phyloP scores from a whole-genome alignment of 768 basidiomycete genomes.

The Boletus insuetus region DNA sequence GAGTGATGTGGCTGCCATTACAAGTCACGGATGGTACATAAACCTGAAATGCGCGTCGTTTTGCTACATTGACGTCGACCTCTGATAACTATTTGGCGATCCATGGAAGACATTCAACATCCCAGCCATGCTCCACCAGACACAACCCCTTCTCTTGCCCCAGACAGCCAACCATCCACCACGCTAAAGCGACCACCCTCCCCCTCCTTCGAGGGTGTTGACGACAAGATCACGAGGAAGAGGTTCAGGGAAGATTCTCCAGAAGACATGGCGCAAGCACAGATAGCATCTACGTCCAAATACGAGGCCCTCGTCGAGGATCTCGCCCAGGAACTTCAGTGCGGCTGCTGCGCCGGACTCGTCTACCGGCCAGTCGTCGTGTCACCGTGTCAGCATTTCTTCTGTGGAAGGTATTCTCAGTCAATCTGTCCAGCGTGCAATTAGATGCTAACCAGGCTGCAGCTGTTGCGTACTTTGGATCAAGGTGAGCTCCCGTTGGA shows the following conservation, averaged over 20 bases:
- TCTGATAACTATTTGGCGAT: constrained; percentile 11
- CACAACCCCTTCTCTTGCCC: constrained; percentile 6
- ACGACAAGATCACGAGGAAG: constrained; percentile 53
- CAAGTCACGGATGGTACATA: constrained; percentile 19
- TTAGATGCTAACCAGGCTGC: constrained; percentile 42
- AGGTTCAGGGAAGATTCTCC: constrained; percentile 51
- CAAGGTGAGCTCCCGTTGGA: constrained; percentile 52
- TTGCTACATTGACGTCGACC: constrained; percentile 16
- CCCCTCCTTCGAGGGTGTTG: constrained; percentile 50
- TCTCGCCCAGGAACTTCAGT: constrained; percentile 73
- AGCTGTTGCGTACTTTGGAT: constrained; percentile 86
- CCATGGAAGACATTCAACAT: constrained; percentile 18
- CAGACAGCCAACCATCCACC: constrained; percentile 14
- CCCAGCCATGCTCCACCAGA: background rate
- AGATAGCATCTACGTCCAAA: constrained; percentile 20
- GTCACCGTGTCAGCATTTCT: constrained; percentile 85
- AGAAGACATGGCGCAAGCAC: constrained; percentile 13
- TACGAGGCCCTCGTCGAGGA: constrained; percentile 49
- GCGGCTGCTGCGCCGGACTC: constrained; percentile 81
- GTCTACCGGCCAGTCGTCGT: constrained; percentile 82
- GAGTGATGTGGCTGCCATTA: constrained; percentile 24
- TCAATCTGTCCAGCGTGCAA: background rate
- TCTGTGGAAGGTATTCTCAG: constrained; percentile 73
- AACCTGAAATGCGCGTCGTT: constrained; percentile 17
- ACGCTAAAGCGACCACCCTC: constrained; percentile 62